Evolutionary conservation across 306 rosid genomes (phyloP), one percentile per base, ranked within the genome.

Genomic region (Pterocarpus macrocarpus): DNA sequence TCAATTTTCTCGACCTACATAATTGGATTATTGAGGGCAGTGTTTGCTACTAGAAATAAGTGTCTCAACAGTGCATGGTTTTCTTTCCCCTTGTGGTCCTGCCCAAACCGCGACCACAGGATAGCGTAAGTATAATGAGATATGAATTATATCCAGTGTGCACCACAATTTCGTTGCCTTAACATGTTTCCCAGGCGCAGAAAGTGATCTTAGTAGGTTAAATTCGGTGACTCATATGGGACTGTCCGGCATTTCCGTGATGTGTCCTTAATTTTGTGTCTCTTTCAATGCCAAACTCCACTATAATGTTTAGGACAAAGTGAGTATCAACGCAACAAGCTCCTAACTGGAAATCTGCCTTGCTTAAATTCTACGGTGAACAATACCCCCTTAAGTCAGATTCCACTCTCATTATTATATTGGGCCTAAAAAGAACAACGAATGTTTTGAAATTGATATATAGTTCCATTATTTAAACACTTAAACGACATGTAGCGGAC

Each of bases 81-180:
- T 81, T 68, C 22, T 52, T 55, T 55, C 32, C 22, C 89, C 81
- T 79, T 59, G 95, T 89, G 95, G 90, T 78, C 91, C 81, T 75
- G 76, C 69, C 80, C 77, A 78, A 85, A 84, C 73, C 73, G 82
- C 47, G 4, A 59, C 91, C 95, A 89, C 90, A 45, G 22, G 70
- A 63, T 55, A 64, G 49, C 36, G 65, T 22, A 57, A 57, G 9
- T 75, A 47, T 22, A 84, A 78, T 35, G 65, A 68, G 88, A 82
- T 91, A 88, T 78, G 79, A 80, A 76, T 80, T 70, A 73, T 50
- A 76, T 53, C 71, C 65, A 86, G 75, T 79, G 72, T 55, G 32
- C 76, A 74, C 90, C 90, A 86, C 86, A 61, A 76, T 55, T 50
- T 44, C 4, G 5, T 61, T 39, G 45, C 82, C 55, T 63, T 81